phyloP scores from a whole-genome alignment of 768 basidiomycete species.

The Tephrocybe rancida region DNA sequence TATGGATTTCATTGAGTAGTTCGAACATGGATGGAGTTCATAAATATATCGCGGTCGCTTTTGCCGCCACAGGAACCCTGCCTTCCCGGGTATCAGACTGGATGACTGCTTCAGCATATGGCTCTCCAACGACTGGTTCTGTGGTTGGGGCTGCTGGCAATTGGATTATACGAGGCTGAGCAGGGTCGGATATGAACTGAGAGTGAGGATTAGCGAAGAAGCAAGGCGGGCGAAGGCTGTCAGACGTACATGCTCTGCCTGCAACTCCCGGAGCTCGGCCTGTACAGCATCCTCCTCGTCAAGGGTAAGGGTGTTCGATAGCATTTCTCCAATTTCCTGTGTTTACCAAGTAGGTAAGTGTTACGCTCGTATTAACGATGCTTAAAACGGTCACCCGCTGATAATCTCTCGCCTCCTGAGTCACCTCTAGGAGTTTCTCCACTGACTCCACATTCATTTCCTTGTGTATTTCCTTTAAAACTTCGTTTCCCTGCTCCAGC shows the following conservation, averaged over 20 bases:
- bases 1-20: too few relatives aligned
- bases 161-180: conserved; percentile 28
- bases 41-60: conserved; percentile 7
- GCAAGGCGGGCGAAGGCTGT: neutral
- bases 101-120: conserved; percentile 25
- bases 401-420: conserved; percentile 89
- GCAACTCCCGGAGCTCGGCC: conserved; percentile 71
- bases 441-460: conserved; percentile 92
- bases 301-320: conserved; percentile 76
- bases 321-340: conserved; percentile 90
- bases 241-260: conserved; percentile 59
- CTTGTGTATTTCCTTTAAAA: conserved; percentile 91
- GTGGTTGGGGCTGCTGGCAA: conserved; percentile 60
- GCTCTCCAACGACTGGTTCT: conserved; percentile 35
- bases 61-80: conserved; percentile 37
- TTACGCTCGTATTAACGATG: neutral
- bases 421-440: conserved; percentile 93
- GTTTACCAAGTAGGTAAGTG: conserved; percentile 5
- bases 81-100: conserved; percentile 13
- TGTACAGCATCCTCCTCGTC: conserved; percentile 97
- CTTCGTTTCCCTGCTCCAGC: conserved; percentile 89
- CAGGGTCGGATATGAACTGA: conserved; percentile 29
- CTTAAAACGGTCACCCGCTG: conserved; percentile 61
- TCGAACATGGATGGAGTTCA: too few relatives aligned
- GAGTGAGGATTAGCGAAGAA: conserved; percentile 6